Evolutionary conservation across 352 stramenopile genomes (phyloP).

Genomic region (Globisporangium barbulae): DNA sequence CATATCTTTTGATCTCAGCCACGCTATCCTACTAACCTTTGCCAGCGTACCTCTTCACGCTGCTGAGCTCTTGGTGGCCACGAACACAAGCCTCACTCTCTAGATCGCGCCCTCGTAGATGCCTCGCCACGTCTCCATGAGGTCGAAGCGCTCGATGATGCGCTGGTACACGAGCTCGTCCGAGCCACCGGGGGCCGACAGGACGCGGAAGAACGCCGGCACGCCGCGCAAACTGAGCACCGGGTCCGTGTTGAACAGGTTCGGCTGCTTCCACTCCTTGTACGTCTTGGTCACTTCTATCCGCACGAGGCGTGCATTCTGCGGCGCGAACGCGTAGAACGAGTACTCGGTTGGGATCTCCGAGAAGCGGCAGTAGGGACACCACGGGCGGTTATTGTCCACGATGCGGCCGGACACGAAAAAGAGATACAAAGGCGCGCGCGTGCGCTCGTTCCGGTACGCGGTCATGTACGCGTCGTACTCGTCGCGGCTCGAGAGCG

Average conservation of each 20-base stretch:
- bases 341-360: constrained; percentile 69
- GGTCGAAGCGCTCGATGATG: constrained; percentile 51
- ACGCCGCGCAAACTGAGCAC: constrained; percentile 51
- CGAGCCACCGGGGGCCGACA: constrained; percentile 8
- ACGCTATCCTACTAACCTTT: constrained; percentile 5
- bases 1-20: constrained; percentile 1
- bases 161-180: constrained; percentile 34
- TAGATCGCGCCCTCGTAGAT: constrained; percentile 28
- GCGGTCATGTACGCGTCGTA: constrained; percentile 34
- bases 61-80: too few species aligned
- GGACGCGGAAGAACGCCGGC: constrained; percentile 46
- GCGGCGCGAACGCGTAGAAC: constrained; percentile 68
- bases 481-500: constrained; percentile 36
- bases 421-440: constrained; percentile 50
- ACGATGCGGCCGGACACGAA: constrained; percentile 67
- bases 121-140: constrained; percentile 35
- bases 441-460: constrained; percentile 34
- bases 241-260: constrained; percentile 52
- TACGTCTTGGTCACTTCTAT: constrained; percentile 67
- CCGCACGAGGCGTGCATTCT: constrained; percentile 48
- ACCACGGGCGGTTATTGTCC: constrained; percentile 76
- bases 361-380: constrained; percentile 76
- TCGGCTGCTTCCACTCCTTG: constrained; percentile 56
- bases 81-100: not conserved
- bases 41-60: not conserved